Evolutionary conservation across 139 green algal genomes (phyloP), one percentile per base, ranked within the genome.

Genomic region (Picochlorum sp.): DNA sequence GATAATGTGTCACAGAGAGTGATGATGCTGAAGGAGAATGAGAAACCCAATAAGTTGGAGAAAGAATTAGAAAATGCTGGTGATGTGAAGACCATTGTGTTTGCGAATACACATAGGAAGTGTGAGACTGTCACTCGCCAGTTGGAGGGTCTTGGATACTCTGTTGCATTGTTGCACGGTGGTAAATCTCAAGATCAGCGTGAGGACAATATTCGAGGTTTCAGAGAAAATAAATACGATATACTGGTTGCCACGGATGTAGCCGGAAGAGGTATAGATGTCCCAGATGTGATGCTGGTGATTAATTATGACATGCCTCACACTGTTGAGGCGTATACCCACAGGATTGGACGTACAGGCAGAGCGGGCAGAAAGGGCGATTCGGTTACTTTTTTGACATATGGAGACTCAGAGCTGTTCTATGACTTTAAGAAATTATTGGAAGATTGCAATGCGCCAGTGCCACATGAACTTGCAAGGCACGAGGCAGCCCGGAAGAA

Each of bases 231-330:
- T 62, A 78, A 79, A 26, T 96, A 84, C 81, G 93, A 93, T 71
- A 80, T 96, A 15, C 81, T 99, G 20, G 92, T 99, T 60, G 93
- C 94, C 21, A 99, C 94, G 1, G 92, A 99, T 62, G 94, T 99
- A 49, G 94, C 94, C 4, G 94, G 94, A 11, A 86, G 94, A 54
- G 94, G 94, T 67, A 98, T 99, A 58, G 94, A 98, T 67, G 90
- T 98, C 24, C 70, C 78, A 23, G 73, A 81, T 72, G 74, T 98
- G 38, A 83, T 85, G n/a, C 66, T 91, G 44, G 92, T 98, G 13
- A 70, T 97, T 62, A 97, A 98, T 77, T 98, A 97, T 77, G 90
- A 97, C 83, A 98, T 98, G 91, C 84, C 92, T 4, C 68, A 77
- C 66, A 90, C 76, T 63, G 92, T 99, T 26, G 94, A 99, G 69